phyloP scores from a whole-genome alignment of 1,139 yeast genomes.

The Yamadazyma songkhlaensis region DNA sequence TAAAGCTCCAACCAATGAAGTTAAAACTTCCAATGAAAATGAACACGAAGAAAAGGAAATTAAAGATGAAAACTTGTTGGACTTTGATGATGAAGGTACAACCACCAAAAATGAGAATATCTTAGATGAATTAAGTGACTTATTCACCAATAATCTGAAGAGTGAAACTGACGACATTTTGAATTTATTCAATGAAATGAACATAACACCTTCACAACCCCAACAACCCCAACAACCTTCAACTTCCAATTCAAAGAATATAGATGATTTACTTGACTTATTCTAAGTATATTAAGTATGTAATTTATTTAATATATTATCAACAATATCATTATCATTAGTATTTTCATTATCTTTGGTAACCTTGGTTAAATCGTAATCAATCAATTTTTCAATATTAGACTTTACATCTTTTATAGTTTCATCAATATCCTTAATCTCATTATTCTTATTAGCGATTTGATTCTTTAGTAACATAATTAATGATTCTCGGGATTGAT shows the following conservation, averaged over 20 bases:
- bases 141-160: conserved; percentile 40
- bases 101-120: conserved; percentile 25
- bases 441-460: conserved; percentile 50
- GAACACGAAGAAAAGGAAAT: conserved; percentile 52
- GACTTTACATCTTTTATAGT: conserved; percentile 43
- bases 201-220: conserved; percentile 6
- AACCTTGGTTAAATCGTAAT: conserved; percentile 9
- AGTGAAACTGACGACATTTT: conserved; percentile 40
- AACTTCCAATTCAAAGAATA: conserved; percentile 1
- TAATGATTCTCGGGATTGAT: conserved; percentile 80
- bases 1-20: conserved; percentile 6
- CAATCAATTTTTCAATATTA: conserved; percentile 32
- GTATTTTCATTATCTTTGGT: conserved; percentile 9
- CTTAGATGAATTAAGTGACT: conserved; percentile 67
- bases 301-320: conserved; percentile 9
- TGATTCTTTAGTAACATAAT: conserved; percentile 68
- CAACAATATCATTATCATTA: conserved; percentile 16
- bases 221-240: conserved; percentile 2
- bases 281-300: conserved; percentile 28
- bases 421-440: conserved; percentile 49
- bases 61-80: conserved; percentile 80
- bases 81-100: conserved; percentile 60
- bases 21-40: too few relatives aligned
- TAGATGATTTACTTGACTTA: conserved; percentile 57
- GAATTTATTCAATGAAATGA: conserved; percentile 35